Conservation (phyloP, 164 flowering plant genomes). For the Nymphaea thermarum region DNA sequence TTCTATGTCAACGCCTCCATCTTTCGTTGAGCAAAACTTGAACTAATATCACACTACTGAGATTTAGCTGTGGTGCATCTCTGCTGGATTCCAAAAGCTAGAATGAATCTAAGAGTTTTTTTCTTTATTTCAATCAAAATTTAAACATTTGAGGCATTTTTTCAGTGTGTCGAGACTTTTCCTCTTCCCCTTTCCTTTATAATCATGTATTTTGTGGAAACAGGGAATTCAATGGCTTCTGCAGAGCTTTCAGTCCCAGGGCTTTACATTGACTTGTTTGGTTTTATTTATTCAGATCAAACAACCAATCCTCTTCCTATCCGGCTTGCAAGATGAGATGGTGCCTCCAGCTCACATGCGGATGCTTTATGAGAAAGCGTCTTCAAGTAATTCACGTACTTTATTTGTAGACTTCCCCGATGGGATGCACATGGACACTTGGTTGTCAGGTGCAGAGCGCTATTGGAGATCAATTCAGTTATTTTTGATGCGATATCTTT, state of each 20-base stretch:
- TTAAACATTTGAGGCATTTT: too few relatives aligned
- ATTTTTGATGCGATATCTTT: conserved; percentile 51
- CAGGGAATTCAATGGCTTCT: too few relatives aligned
- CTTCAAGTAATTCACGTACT: conserved; percentile 47
- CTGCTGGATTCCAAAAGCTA: too few relatives aligned
- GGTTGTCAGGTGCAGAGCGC: conserved; percentile 87
- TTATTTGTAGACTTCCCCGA: conserved; percentile 72
- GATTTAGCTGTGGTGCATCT: too few relatives aligned
- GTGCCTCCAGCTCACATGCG: conserved; percentile 93
- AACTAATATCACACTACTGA: too few relatives aligned
- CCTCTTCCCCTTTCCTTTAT: too few relatives aligned
- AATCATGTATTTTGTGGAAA: too few relatives aligned
- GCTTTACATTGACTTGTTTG: background rate
- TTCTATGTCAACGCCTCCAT: too few relatives aligned
- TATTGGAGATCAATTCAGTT: conserved; percentile 76
- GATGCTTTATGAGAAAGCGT: conserved; percentile 85
- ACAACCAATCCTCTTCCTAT: conserved; percentile 85
- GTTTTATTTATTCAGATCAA: conserved; percentile 40
- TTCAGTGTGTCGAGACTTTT: too few relatives aligned
- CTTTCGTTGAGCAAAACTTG: too few relatives aligned
- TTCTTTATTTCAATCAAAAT: too few relatives aligned
- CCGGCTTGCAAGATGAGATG: conserved; percentile 98
- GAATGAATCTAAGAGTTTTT: too few relatives aligned
- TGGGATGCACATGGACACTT: conserved; percentile 99
- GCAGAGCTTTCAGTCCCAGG: background rate